Conservation (phyloP, 257 asterid species). For the Fraxinus cuspidata region DNA sequence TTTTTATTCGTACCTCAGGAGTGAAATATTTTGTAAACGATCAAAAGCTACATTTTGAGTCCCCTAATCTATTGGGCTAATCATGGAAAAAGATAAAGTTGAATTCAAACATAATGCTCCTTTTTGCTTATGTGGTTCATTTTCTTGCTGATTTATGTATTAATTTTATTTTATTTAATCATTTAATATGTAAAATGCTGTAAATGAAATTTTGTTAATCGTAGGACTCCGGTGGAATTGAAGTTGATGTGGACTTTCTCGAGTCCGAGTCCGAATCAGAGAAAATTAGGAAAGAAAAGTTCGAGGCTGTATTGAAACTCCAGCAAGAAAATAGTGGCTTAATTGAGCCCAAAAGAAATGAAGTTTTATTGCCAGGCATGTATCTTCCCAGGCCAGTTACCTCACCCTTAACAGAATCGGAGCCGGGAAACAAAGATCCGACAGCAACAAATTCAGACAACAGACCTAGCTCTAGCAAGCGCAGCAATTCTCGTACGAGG, state of each 20-base stretch:
- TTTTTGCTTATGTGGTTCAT: background rate
- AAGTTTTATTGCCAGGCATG: constrained; percentile 77
- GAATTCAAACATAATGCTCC: background rate
- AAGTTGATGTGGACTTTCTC: constrained; percentile 44
- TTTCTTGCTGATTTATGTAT: background rate
- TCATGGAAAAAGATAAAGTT: background rate
- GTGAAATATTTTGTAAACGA: background rate
- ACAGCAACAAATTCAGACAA: constrained; percentile 37
- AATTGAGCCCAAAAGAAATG: constrained; percentile 67
- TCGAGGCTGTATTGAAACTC: constrained; percentile 59
- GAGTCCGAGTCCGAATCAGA: constrained; percentile 66
- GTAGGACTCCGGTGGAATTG: constrained; percentile 45
- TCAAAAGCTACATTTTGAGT: background rate
- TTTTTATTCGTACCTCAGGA: background rate
- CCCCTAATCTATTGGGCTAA: background rate
- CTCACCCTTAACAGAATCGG: constrained; percentile 41
- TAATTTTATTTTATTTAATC: background rate
- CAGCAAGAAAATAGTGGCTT: constrained; percentile 82
- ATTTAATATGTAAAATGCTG: background rate
- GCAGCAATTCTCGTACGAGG: constrained; percentile 39
- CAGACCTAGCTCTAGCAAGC: constrained; percentile 54
- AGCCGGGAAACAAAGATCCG: constrained; percentile 25
- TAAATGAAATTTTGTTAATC: background rate
- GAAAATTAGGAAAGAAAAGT: constrained; percentile 61
- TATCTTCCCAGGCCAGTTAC: constrained; percentile 65